phyloP scores from a whole-genome alignment of 2,329 filamentous ascomycete species.

The Fusarium sp. region DNA sequence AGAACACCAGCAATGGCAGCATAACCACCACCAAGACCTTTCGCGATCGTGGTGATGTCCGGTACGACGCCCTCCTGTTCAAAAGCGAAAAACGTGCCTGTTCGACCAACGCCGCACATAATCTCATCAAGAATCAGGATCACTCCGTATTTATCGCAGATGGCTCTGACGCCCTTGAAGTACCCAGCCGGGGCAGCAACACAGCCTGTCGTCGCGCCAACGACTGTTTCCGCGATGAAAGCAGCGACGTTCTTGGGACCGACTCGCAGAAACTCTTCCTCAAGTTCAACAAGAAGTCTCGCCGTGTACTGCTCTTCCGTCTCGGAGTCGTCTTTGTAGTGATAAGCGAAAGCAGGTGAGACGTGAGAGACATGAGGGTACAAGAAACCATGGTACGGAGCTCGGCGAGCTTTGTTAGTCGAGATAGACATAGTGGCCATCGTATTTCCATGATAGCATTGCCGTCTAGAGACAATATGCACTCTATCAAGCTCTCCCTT shows the following conservation, averaged over 20 bases:
- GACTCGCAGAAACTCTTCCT: conserved; percentile 1
- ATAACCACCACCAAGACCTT: conserved; percentile 63
- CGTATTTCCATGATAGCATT: conserved; percentile 20
- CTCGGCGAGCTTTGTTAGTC: conserved; percentile 6
- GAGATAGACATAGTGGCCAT: conserved; percentile 23
- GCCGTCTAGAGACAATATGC: not conserved
- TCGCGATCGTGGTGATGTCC: conserved; percentile 50
- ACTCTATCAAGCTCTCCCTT: not conserved
- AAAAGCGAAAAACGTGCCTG: conserved; percentile 68
- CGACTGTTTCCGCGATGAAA: conserved; percentile 70
- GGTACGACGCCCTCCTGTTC: conserved; percentile 49
- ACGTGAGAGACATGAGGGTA: conserved; percentile 16
- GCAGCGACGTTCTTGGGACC: conserved; percentile 49
- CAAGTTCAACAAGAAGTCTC: not conserved
- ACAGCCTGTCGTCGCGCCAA: conserved; percentile 60
- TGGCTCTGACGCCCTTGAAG: conserved; percentile 35
- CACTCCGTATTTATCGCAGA: conserved; percentile 66
- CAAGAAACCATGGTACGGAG: conserved; percentile 1
- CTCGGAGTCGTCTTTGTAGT: not conserved
- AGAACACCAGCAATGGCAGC: conserved; percentile 70
- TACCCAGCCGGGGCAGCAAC: conserved; percentile 23
- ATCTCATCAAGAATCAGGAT: conserved; percentile 70
- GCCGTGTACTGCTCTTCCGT: not conserved
- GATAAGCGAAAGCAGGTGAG: conserved; percentile 11
- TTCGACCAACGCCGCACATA: conserved; percentile 67